Conservation (phyloP, 768 basidiomycete species). For the Artomyces pyxidatus region DNA sequence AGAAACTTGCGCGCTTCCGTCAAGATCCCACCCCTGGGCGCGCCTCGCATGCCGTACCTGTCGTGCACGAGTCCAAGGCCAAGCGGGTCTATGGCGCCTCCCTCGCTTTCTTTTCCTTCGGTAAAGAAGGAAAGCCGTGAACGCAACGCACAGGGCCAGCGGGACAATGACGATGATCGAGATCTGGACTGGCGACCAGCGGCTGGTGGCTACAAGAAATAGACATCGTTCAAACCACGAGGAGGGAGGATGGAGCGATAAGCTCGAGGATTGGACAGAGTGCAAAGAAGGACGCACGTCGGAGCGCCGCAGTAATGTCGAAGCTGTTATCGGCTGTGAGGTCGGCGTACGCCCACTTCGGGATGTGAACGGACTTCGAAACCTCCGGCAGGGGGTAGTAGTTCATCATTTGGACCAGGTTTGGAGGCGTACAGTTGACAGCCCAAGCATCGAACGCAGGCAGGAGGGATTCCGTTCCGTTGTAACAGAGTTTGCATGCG, state of each 20-base stretch:
- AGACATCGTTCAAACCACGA: background rate
- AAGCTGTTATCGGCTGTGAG: background rate
- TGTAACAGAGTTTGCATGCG: background rate
- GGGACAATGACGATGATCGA: background rate
- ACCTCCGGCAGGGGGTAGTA: background rate
- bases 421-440: background rate
- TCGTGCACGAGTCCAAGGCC: background rate
- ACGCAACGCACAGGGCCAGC: background rate
- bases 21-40: background rate
- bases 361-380: conserved; percentile 3
- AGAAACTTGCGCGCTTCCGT: background rate
- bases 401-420: too few relatives aligned
- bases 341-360: conserved; percentile 1
- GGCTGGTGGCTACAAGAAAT: background rate
- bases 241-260: too few relatives aligned
- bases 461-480: background rate
- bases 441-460: background rate
- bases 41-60: background rate
- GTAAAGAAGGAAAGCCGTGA: background rate
- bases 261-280: background rate
- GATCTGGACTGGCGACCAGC: background rate
- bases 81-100: background rate
- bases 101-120: background rate
- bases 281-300: conserved; percentile 4
- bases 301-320: background rate